These are phyloP conservation scores for Penicillium coprophilum DNA, from an alignment of 495 filamentous ascomycete species.

Conservation along the genomic window DNA sequence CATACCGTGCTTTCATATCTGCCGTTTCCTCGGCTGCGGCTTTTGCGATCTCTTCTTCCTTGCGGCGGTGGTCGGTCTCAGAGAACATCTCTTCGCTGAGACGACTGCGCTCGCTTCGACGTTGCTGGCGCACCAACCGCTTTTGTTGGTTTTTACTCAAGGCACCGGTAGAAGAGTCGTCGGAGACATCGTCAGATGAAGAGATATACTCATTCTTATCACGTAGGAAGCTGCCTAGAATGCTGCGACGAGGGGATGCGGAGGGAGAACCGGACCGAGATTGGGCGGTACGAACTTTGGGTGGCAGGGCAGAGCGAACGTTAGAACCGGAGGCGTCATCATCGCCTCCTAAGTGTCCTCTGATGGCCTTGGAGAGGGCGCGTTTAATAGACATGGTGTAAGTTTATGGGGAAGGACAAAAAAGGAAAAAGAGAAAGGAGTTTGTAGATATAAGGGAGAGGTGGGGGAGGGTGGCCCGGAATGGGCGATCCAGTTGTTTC, in stretches of 20 bases:
- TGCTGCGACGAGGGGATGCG: conserved; percentile 42
- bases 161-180: conserved; percentile 37
- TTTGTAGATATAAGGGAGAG: not conserved
- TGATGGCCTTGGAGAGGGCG: conserved; percentile 45
- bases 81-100: conserved; percentile 53
- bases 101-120: conserved; percentile 46
- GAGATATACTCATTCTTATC: conserved; percentile 40
- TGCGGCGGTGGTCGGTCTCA: conserved; percentile 45
- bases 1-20: conserved; percentile 62
- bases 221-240: conserved; percentile 42
- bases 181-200: conserved; percentile 50
- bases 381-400: conserved; percentile 47
- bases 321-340: conserved; percentile 26
- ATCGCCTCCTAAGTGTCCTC: conserved; percentile 17
- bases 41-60: conserved; percentile 45
- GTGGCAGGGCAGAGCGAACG: conserved; percentile 16
- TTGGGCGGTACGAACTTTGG: conserved; percentile 21
- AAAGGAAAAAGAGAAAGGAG: not conserved
- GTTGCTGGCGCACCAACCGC: conserved; percentile 45
- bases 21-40: conserved; percentile 39
- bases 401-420: not conserved
- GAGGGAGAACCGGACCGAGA: conserved; percentile 18
- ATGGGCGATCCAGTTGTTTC: conserved; percentile 1
- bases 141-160: conserved; percentile 57
- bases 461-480: conserved; percentile 7